phyloP scores from a whole-genome alignment of 2,329 filamentous ascomycete genomes.

The Fusarium circinatum region DNA sequence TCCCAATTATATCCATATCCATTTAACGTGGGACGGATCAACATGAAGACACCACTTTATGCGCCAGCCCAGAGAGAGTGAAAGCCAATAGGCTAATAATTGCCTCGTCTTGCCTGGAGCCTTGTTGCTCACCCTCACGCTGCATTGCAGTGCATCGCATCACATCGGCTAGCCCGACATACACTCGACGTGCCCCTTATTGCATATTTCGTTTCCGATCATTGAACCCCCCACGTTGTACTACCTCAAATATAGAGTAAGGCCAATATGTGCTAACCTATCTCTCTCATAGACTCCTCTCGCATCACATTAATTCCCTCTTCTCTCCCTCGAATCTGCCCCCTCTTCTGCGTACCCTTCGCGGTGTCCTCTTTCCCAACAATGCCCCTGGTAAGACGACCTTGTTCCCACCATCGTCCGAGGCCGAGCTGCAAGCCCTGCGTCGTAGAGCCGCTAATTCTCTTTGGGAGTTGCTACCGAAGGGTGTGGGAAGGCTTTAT shows the following conservation, averaged over 20 bases:
- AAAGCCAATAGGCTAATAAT: slow-evolving; percentile 32
- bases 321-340: slow-evolving; percentile 73
- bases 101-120: slow-evolving; percentile 29
- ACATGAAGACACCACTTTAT: slow-evolving; percentile 24
- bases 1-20: slow-evolving; percentile 16
- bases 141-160: slow-evolving; percentile 15
- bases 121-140: slow-evolving; percentile 27
- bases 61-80: slow-evolving; percentile 18
- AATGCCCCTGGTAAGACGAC: slow-evolving; percentile 76
- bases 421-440: slow-evolving; percentile 69
- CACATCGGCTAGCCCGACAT: slow-evolving; percentile 23
- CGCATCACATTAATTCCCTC: slow-evolving; percentile 65
- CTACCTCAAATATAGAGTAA: slow-evolving; percentile 26
- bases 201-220: slow-evolving; percentile 31
- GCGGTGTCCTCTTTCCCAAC: slow-evolving; percentile 86
- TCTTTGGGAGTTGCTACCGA: slow-evolving; percentile 61
- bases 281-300: slow-evolving; percentile 62
- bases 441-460: slow-evolving; percentile 74
- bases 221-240: slow-evolving; percentile 29
- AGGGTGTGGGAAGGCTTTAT: slow-evolving; percentile 60
- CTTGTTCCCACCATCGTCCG: slow-evolving; percentile 67
- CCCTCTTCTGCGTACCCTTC: slow-evolving; percentile 74
- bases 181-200: slow-evolving; percentile 21
- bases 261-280: slow-evolving; percentile 39
- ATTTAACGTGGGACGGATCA: slow-evolving; percentile 32